A percentile compares a stretch with the other conserved stretches of the same genome.
These are phyloP conservation scores for Neocatenulostroma microsporum DNA, from an alignment of 2,329 filamentous ascomycete species.

Conservation along the genomic window DNA sequence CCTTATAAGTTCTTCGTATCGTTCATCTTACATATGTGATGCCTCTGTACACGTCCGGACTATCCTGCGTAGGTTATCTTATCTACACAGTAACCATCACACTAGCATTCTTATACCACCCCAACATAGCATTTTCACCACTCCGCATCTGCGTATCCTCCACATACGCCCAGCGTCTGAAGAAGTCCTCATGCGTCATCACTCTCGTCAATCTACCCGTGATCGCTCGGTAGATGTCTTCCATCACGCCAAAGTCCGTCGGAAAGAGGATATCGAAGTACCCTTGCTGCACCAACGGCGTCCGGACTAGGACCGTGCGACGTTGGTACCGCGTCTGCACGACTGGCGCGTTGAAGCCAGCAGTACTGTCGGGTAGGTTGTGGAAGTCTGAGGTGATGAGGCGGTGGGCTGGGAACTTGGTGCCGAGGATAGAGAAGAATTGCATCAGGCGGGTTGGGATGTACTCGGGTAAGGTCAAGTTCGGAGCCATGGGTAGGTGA, in stretches of 20 bases:
- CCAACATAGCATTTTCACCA: conserved; percentile 87
- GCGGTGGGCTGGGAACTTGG: conserved; percentile 82
- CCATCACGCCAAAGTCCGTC: conserved; percentile 84
- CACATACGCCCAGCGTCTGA: conserved; percentile 80
- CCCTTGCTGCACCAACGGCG: conserved; percentile 91
- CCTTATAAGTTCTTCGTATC: no score
- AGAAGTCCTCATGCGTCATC: conserved; percentile 80
- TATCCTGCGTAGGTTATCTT: no score
- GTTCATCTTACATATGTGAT: no score
- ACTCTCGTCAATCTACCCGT: conserved; percentile 87
- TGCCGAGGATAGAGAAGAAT: conserved; percentile 86
- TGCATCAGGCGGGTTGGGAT: conserved; percentile 92
- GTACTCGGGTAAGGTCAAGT: conserved; percentile 79
- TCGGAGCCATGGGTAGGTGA: conserved; percentile 61
- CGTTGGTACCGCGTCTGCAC: conserved; percentile 91
- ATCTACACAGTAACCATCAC: conserved; percentile 83
- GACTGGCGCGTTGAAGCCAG: conserved; percentile 83
- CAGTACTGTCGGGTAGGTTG: conserved; percentile 70
- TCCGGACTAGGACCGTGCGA: conserved; percentile 79
- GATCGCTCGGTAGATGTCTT: conserved; percentile 84
- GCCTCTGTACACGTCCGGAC: no score
- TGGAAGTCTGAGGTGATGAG: conserved; percentile 88
- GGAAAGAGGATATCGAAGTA: conserved; percentile 99
- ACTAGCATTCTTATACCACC: conserved; percentile 92
- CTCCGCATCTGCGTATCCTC: conserved; percentile 82